Evolutionary conservation across 1,284 basidiomycete genomes (phyloP).

Genomic region (Acaromyces ingoldii): DNA sequence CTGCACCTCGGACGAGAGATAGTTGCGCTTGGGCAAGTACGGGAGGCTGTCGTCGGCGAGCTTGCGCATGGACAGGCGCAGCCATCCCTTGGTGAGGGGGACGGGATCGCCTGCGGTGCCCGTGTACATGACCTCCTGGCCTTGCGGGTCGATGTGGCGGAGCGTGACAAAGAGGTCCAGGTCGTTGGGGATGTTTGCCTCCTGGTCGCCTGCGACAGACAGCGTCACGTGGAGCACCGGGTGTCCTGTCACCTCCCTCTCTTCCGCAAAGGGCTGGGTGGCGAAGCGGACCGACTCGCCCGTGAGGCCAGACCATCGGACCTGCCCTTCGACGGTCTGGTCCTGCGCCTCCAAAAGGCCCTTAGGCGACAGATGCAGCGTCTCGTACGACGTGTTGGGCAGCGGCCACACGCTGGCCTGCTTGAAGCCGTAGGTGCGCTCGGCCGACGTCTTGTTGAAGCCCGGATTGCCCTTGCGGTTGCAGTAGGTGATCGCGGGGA

Average conservation of each 20-base stretch:
- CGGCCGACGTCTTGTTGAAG: slow-evolving; percentile 45
- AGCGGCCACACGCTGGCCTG: slow-evolving; percentile 44
- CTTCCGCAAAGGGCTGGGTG: slow-evolving; percentile 23
- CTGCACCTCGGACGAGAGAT: slow-evolving; percentile 32
- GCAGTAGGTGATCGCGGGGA: slow-evolving; percentile 43
- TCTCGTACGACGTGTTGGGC: slow-evolving; percentile 38
- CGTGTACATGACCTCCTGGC: slow-evolving; percentile 50
- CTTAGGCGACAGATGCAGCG: slow-evolving; percentile 30
- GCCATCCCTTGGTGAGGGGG: slow-evolving; percentile 49
- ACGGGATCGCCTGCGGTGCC: slow-evolving; percentile 48
- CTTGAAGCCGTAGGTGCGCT: slow-evolving; percentile 36
- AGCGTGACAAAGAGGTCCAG: slow-evolving; percentile 49
- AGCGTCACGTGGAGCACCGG: slow-evolving; percentile 34
- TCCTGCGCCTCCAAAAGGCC: neutral
- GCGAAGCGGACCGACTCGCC: slow-evolving; percentile 24
- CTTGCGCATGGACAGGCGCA: slow-evolving; percentile 44
- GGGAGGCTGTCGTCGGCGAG: slow-evolving; percentile 28
- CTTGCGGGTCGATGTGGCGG: slow-evolving; percentile 42
- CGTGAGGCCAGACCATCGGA: slow-evolving; percentile 12
- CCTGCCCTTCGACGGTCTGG: slow-evolving; percentile 3
- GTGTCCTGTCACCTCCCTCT: slow-evolving; percentile 50
- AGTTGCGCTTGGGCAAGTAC: slow-evolving; percentile 44
- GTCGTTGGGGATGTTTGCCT: slow-evolving; percentile 39
- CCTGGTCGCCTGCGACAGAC: slow-evolving; percentile 19
- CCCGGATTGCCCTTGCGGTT: slow-evolving; percentile 49